A percentile compares a stretch with the other conserved stretches of the same genome.
Conservation (phyloP, 2,329 filamentous ascomycete genomes). For the Eutypa lata region DNA sequence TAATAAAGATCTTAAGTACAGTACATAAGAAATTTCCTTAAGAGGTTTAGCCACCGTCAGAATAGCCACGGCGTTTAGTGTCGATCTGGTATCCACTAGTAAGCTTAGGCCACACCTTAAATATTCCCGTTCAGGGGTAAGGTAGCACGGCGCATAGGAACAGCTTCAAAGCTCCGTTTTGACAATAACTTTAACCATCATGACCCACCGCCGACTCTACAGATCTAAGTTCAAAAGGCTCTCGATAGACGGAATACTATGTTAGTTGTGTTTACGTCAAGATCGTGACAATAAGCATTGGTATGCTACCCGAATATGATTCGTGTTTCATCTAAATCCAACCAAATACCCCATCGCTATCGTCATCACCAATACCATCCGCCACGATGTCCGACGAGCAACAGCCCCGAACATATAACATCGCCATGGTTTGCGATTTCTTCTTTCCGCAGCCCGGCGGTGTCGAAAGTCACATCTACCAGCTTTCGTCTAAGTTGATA, state of each 20-base stretch:
- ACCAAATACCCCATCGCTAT: background rate
- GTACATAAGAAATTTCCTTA: too few species aligned
- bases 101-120: background rate
- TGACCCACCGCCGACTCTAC: too few species aligned
- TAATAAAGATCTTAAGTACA: too few species aligned
- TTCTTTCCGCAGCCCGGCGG: slow-evolving; percentile 98
- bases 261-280: too few species aligned
- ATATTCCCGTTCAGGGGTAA: background rate
- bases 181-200: background rate
- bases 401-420: slow-evolving; percentile 58
- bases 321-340: slow-evolving; percentile 4
- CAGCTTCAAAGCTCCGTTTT: background rate
- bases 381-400: slow-evolving; percentile 37
- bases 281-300: too few species aligned
- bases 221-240: too few species aligned
- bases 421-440: slow-evolving; percentile 96
- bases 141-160: too few species aligned
- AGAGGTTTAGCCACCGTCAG: too few species aligned
- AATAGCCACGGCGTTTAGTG: background rate
- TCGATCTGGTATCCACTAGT: background rate
- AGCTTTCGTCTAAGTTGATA: slow-evolving; percentile 91
- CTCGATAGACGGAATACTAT: too few species aligned
- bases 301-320: slow-evolving; percentile 16
- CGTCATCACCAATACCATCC: slow-evolving; percentile 1
- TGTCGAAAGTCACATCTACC: slow-evolving; percentile 97